These are phyloP conservation scores for Lyophyllum atratum DNA, from an alignment of 768 basidiomycete species.

Conservation along the genomic window DNA sequence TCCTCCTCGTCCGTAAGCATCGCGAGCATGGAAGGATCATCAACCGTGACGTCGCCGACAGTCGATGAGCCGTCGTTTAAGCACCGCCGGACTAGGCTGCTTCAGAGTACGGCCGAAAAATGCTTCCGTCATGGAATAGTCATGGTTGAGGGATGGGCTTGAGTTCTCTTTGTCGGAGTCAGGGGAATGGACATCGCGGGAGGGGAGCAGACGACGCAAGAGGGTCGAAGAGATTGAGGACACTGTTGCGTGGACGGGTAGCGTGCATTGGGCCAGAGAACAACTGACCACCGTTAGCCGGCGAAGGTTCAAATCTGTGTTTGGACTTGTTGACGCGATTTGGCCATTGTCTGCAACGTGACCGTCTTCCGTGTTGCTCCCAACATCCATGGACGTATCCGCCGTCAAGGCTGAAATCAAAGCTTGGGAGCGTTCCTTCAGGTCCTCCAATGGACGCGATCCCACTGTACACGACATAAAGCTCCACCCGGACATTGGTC, in stretches of 20 bases:
- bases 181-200: constrained; percentile 27
- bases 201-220: constrained; percentile 27
- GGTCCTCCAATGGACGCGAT: constrained; percentile 50
- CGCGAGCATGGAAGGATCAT: constrained; percentile 33
- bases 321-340: constrained; percentile 44
- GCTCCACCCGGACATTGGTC: constrained; percentile 62
- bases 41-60: constrained; percentile 49
- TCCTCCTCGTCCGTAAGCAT: constrained; percentile 36
- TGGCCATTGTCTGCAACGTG: constrained; percentile 13
- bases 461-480: constrained; percentile 76
- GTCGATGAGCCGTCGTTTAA: constrained; percentile 48
- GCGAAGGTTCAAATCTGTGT: constrained; percentile 27
- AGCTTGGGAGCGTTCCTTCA: constrained; percentile 74
- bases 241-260: constrained; percentile 44
- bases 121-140: constrained; percentile 24
- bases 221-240: constrained; percentile 56
- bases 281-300: constrained; percentile 6
- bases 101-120: constrained; percentile 38
- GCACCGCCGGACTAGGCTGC: constrained; percentile 25
- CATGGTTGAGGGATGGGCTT: constrained; percentile 15
- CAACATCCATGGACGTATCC: constrained; percentile 42
- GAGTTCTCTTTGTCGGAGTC: constrained; percentile 53
- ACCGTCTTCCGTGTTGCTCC: constrained; percentile 12
- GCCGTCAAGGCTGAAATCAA: constrained; percentile 72
- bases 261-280: constrained; percentile 29